Percentiles rank a stretch among this genome's conserved stretches.
phyloP scores from a whole-genome alignment of 345 rosid genomes.

The Sonneratia caseolaris region DNA sequence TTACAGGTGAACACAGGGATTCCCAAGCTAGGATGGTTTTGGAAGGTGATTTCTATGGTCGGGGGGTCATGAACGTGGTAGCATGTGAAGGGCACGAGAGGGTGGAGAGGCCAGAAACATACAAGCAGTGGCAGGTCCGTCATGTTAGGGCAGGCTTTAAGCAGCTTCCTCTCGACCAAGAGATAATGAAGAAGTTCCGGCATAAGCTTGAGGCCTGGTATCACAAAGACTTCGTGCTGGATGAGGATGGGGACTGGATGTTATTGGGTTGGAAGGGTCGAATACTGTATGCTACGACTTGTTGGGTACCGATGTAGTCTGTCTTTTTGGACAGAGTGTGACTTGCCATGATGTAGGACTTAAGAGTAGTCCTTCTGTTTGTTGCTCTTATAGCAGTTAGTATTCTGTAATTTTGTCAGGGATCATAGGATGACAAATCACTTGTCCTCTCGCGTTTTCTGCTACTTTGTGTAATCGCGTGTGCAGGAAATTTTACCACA shows the following conservation, averaged over 20 bases:
- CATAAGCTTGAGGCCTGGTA: conserved; percentile 36
- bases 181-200: conserved; percentile 5
- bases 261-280: conserved; percentile 92
- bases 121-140: conserved; percentile 24
- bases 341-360: not conserved
- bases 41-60: not conserved
- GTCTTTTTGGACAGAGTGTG: not conserved
- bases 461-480: not conserved
- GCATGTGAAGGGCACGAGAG: not conserved
- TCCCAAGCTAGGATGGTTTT: not conserved
- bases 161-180: conserved; percentile 1
- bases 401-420: not conserved
- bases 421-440: not conserved
- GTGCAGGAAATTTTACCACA: not conserved
- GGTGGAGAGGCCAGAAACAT: not conserved
- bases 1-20: not conserved
- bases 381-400: not conserved
- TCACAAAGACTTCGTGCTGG: conserved; percentile 63
- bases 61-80: conserved; percentile 1
- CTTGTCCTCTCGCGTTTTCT: not conserved
- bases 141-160: conserved; percentile 16
- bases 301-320: conserved; percentile 49
- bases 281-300: conserved; percentile 43
- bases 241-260: conserved; percentile 59
- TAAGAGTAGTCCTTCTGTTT: not conserved